These are phyloP conservation scores for Erodium maritimum DNA, from an alignment of 345 rosid genomes.

Conservation along the genomic window DNA sequence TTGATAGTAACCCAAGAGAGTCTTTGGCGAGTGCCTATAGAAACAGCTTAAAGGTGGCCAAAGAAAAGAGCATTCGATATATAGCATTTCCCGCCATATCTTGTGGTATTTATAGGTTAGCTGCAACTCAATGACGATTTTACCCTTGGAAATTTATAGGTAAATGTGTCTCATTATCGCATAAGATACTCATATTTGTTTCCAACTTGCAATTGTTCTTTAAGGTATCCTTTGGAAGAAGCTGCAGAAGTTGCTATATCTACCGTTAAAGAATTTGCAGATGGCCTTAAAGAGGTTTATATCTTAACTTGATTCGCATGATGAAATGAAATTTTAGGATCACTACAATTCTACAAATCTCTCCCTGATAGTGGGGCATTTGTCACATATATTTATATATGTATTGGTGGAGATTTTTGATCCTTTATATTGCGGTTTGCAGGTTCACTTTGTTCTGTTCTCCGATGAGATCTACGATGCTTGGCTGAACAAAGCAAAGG, in stretches of 20 bases:
- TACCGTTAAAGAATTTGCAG: slow-evolving; percentile 47
- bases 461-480: slow-evolving; percentile 35
- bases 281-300: slow-evolving; percentile 70
- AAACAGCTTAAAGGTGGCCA: slow-evolving; percentile 58
- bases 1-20: slow-evolving; percentile 35
- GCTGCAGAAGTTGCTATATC: slow-evolving; percentile 73
- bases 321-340: too few species aligned
- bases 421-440: slow-evolving; percentile 4
- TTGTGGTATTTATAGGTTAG: slow-evolving; percentile 64
- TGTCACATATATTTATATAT: too few species aligned
- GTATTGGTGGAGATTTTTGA: too few species aligned
- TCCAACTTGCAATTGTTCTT: background rate
- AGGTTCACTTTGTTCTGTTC: slow-evolving; percentile 81
- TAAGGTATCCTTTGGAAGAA: slow-evolving; percentile 78
- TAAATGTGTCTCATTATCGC: too few species aligned
- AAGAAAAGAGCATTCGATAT: slow-evolving; percentile 52
- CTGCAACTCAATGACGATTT: background rate
- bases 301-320: background rate
- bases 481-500: slow-evolving; percentile 67
- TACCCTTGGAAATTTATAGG: too few species aligned
- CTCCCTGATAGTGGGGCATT: too few species aligned
- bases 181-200: too few species aligned
- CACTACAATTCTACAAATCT: too few species aligned
- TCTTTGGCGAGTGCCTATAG: slow-evolving; percentile 56
- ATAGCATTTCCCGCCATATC: slow-evolving; percentile 85